Evolutionary conservation across 345 rosid genomes (phyloP).

Genomic region (Eucalyptus pumila): DNA sequence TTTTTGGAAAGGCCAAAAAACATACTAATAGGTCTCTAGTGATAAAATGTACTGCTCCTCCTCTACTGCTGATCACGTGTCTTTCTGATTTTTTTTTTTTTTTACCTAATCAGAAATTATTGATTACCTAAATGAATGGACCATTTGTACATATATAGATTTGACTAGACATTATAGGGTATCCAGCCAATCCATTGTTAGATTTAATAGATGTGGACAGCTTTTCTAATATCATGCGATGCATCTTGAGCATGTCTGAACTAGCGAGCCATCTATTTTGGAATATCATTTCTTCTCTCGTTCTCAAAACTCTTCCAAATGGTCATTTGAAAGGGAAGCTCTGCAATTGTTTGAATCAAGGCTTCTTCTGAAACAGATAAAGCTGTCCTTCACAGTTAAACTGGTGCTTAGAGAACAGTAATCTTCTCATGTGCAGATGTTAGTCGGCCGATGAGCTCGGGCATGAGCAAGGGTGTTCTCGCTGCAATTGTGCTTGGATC

Average conservation of each 20-base stretch:
- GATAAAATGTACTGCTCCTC: not conserved
- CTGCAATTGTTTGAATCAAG: not conserved
- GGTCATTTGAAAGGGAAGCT: not conserved
- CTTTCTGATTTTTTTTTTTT: not conserved
- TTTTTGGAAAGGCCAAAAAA: not conserved
- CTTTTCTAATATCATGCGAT: not conserved
- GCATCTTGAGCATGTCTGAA: not conserved
- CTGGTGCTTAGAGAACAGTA: not conserved
- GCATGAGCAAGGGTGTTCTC: not conserved
- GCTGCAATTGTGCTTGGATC: conserved; percentile 5
- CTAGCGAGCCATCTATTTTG: not conserved
- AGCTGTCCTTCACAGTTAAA: not conserved
- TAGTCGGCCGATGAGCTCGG: not conserved
- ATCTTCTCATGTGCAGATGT: not conserved
- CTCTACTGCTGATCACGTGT: no score
- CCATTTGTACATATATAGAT: not conserved
- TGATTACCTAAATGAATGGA: not conserved
- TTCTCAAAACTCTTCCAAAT: not conserved
- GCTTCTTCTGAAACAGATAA: not conserved
- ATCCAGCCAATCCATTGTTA: not conserved
- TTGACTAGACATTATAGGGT: not conserved
- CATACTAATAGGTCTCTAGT: not conserved
- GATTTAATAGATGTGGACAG: not conserved
- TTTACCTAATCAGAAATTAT: not conserved
- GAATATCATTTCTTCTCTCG: not conserved